A percentile compares a stretch with the other conserved stretches of the same genome.
Evolutionary conservation across 2,329 filamentous ascomycete genomes (phyloP).

Genomic region (Aureobasidium musti): DNA sequence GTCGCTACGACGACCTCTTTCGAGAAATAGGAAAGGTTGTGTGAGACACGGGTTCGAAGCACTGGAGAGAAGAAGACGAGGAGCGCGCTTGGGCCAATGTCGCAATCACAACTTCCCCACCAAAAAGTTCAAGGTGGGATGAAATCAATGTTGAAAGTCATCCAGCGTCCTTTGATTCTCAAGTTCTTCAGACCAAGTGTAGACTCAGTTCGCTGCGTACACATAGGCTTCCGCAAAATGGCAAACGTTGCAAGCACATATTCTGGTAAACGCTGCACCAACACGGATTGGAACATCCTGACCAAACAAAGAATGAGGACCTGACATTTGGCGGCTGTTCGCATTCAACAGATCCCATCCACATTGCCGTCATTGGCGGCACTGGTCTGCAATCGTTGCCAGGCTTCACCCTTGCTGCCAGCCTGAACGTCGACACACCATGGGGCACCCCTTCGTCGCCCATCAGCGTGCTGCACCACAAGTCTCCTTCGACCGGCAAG

Average conservation of each 20-base stretch:
- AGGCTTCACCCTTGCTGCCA: conserved; percentile 81
- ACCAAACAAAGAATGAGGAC: conserved; percentile 10
- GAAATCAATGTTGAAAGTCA: conserved; percentile 17
- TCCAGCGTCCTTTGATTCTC: background rate
- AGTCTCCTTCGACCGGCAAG: conserved; percentile 65
- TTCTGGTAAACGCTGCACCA: conserved; percentile 34
- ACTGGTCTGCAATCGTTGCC: conserved; percentile 88
- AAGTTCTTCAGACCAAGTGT: background rate
- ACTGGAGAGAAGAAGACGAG: background rate
- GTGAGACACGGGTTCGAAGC: background rate
- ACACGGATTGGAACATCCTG: background rate
- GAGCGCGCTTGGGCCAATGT: conserved; percentile 20
- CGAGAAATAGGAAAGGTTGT: no score
- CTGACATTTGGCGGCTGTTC: conserved; percentile 25
- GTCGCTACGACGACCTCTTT: no score
- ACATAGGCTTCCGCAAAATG: conserved; percentile 43
- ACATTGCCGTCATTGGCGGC: conserved; percentile 62
- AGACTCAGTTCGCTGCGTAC: conserved; percentile 31
- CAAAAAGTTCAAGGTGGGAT: conserved; percentile 25
- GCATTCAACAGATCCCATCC: conserved; percentile 47
- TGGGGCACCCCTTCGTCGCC: conserved; percentile 80
- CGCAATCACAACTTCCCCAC: conserved; percentile 15
- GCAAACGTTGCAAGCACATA: conserved; percentile 41
- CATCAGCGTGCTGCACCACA: conserved; percentile 87
- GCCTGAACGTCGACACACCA: conserved; percentile 74